Evolutionary conservation across 352 stramenopile species (phyloP), one percentile per base, ranked within the genome.

Genomic region (Pythium coloratum): DNA sequence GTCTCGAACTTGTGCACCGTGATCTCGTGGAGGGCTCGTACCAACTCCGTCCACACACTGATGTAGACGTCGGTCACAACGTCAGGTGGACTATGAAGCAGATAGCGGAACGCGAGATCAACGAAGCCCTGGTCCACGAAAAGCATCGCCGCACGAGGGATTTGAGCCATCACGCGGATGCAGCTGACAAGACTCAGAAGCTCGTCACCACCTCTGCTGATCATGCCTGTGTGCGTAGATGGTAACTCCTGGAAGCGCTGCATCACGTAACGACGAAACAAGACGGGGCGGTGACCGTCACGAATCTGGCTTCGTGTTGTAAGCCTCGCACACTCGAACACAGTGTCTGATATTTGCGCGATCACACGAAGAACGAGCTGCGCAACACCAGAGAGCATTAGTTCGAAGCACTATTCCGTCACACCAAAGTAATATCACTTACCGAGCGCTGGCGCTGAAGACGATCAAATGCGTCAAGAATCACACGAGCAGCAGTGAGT

Each of bases 51-150:
- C 57, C 57, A 63, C 18, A 63, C 40, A 6, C 24, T 5, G 6
- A 33, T 8, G 7, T 63, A 28, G 9, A 44, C 10, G 3, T 13
- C 26, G 16, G 24, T 20, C 2, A 20, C 3, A 6, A 32, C 28
- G 8, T 20, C 32, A 24, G 18, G 14, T 33, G 57, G 32, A 18
- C 57, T 32, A 10, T 40, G n/a, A 20, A 34, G 50, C 14, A 63
- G 32, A 13, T 55, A 55, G 3, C 32, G 26, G n/a, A 63, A 63
- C 28, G 57, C 40, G 26, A 55, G 38, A 6, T 63, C 57, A 2
- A 34, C 14, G 9, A 63, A 33, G 24, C 42, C 57, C n/a, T 63
- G 57, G 20, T 47, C 14, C 28, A 55, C 30, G n/a, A 63, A 63
- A 34, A 55, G 42, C 6, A 14, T 26, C 1, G 50, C 44, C 7